A percentile compares a stretch with the other conserved stretches of the same genome.
Conservation (phyloP, 2,329 filamentous ascomycete species). For the Immersiporthe knoxdaviesiana region DNA sequence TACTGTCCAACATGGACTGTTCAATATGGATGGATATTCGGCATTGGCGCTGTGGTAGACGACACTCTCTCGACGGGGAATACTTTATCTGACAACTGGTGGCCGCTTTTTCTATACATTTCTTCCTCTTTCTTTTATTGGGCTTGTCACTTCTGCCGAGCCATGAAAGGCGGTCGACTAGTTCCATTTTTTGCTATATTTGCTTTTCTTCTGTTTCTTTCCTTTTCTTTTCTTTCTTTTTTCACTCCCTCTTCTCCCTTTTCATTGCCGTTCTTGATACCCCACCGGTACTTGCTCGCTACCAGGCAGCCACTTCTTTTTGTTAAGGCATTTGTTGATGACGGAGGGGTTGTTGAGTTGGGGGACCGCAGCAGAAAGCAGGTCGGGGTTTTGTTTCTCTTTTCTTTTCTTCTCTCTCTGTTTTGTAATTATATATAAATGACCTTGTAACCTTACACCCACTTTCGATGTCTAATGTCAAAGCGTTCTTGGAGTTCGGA, state of each 20-base stretch:
- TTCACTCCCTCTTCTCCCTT: background rate
- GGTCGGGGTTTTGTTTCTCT: background rate
- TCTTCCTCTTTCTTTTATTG: background rate
- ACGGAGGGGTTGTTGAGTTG: background rate
- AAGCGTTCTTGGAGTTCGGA: background rate
- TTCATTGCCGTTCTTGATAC: constrained; percentile 15
- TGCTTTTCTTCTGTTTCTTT: background rate
- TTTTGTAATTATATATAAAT: background rate
- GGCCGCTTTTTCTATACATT: background rate
- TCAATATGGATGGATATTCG: background rate
- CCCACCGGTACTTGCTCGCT: constrained; percentile 1
- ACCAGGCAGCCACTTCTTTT: background rate
- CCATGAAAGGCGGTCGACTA: background rate
- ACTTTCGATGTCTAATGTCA: background rate
- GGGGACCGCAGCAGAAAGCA: background rate
- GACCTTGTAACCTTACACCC: background rate
- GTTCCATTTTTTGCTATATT: background rate
- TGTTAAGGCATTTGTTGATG: background rate
- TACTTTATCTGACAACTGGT: background rate
- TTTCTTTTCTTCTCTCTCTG: background rate
- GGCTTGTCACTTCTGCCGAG: background rate
- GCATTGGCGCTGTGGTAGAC: background rate
- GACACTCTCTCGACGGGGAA: background rate
- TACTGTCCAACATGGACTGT: too few relatives aligned
- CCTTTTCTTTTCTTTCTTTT: too few relatives aligned